Percentiles rank a stretch among this genome's conserved stretches.
Evolutionary conservation across 345 rosid species (phyloP).

Genomic region (Limnanthes douglasii): DNA sequence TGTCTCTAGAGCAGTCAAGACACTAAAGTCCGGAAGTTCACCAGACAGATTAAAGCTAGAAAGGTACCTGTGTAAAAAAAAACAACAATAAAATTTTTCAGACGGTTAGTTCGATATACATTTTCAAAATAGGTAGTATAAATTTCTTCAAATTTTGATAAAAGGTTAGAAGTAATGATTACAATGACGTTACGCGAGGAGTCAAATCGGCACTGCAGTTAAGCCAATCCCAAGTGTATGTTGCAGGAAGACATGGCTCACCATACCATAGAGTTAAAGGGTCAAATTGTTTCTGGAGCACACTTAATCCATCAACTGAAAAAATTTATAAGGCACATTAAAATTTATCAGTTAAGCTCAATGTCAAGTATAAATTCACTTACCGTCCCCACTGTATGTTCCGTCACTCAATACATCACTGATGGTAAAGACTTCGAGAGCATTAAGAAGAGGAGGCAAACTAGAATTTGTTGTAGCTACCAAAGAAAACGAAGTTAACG

Average conservation of each 20-base stretch:
- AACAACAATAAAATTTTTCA: no score
- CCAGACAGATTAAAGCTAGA: slow-evolving; percentile 18
- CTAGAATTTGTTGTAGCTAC: slow-evolving; percentile 19
- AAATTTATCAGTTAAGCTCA: no score
- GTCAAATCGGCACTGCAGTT: slow-evolving; percentile 15
- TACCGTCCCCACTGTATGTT: slow-evolving; percentile 20
- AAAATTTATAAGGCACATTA: neutral
- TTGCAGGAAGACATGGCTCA: slow-evolving; percentile 39
- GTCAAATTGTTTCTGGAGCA: slow-evolving; percentile 6
- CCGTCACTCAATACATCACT: slow-evolving; percentile 14
- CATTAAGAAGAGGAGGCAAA: slow-evolving; percentile 34
- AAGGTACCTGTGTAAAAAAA: slow-evolving; percentile 30
- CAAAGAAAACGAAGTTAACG: slow-evolving; percentile 18
- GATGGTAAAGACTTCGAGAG: slow-evolving; percentile 20
- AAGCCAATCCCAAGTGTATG: slow-evolving; percentile 34
- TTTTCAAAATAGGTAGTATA: no score
- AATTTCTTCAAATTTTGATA: no score
- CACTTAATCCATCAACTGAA: slow-evolving; percentile 19
- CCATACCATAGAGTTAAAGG: slow-evolving; percentile 17
- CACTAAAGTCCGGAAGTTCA: slow-evolving; percentile 29
- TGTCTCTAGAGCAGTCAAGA: slow-evolving; percentile 24
- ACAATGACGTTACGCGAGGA: slow-evolving; percentile 32
- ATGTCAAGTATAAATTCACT: neutral
- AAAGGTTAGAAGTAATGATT: no score
- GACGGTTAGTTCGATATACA: no score